These are phyloP conservation scores for Chrysoporthe austroafricana DNA, from an alignment of 2,329 filamentous ascomycete genomes.

Conservation along the genomic window DNA sequence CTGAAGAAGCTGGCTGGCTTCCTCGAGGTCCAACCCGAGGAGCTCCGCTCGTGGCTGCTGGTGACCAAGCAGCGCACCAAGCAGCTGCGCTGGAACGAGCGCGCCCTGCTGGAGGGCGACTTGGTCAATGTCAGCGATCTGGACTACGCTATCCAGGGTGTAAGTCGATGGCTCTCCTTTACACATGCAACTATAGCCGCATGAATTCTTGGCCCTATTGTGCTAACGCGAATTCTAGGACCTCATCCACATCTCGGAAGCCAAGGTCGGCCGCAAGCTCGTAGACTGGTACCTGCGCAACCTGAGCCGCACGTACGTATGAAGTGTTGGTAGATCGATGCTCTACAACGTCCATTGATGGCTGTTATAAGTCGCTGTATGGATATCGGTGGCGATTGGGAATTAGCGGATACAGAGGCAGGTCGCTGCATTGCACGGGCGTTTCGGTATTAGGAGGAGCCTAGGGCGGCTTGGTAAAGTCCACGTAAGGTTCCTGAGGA, in stretches of 20 bases:
- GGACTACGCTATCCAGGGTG: slow-evolving; percentile 94
- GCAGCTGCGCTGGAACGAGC: slow-evolving; percentile 92
- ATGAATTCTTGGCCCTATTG: slow-evolving; percentile 30
- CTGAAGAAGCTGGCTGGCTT: slow-evolving; percentile 97
- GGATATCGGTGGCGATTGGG: slow-evolving; percentile 29
- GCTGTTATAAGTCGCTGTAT: slow-evolving; percentile 4
- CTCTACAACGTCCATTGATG: slow-evolving; percentile 13
- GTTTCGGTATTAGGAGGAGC: slow-evolving; percentile 36
- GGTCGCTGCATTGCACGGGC: slow-evolving; percentile 45
- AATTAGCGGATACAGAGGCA: slow-evolving; percentile 34
- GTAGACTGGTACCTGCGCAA: slow-evolving; percentile 99
- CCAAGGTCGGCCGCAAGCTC: slow-evolving; percentile 94
- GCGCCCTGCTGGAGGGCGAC: slow-evolving; percentile 88
- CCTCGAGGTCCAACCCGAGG: slow-evolving; percentile 95
- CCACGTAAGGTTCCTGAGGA: not conserved
- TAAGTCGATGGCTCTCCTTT: slow-evolving; percentile 52
- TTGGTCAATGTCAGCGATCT: slow-evolving; percentile 91
- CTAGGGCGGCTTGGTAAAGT: not conserved
- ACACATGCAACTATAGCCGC: not conserved
- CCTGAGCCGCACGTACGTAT: slow-evolving; percentile 89
- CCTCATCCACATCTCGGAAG: slow-evolving; percentile 97
- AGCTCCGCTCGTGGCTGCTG: slow-evolving; percentile 88
- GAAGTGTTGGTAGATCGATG: slow-evolving; percentile 30
- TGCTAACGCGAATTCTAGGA: slow-evolving; percentile 60
- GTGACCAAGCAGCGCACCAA: slow-evolving; percentile 99